Conservation (phyloP, 495 filamentous ascomycete species). For the Xylaria scruposa region DNA sequence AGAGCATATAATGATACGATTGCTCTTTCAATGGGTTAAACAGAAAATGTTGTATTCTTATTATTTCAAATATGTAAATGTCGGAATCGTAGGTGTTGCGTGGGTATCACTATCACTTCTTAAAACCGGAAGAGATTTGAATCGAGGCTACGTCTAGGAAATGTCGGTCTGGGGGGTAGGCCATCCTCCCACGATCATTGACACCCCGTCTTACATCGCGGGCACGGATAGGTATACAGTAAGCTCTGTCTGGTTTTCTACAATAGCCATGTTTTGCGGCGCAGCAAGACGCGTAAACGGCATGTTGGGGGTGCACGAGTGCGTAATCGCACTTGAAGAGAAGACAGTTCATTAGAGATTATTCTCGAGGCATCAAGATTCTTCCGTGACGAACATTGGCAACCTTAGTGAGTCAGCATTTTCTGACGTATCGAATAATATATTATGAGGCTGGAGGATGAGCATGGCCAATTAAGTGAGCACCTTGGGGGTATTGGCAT, state of each 20-base stretch:
- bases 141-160: neutral
- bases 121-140: neutral
- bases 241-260: neutral
- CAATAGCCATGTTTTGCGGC: neutral
- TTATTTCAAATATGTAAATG: neutral
- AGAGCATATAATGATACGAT: neutral
- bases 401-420: neutral
- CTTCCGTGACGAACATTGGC: neutral
- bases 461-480: neutral
- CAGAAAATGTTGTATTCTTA: neutral
- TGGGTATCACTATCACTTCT: neutral
- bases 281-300: no score
- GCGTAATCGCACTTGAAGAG: neutral
- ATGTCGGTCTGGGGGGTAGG: neutral
- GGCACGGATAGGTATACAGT: neutral
- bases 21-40: no score
- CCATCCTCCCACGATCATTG: neutral
- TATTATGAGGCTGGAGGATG: slow-evolving; percentile 12
- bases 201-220: neutral
- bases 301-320: neutral
- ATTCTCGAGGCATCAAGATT: neutral
- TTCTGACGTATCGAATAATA: slow-evolving; percentile 1
- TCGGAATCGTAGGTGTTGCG: neutral
- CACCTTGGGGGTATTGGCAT: neutral
- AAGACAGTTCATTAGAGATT: neutral